Percentiles rank a stretch among this genome's conserved stretches.
Conservation (phyloP, 2,329 filamentous ascomycete species). For the Phaeosphaeriaceae sp. region DNA sequence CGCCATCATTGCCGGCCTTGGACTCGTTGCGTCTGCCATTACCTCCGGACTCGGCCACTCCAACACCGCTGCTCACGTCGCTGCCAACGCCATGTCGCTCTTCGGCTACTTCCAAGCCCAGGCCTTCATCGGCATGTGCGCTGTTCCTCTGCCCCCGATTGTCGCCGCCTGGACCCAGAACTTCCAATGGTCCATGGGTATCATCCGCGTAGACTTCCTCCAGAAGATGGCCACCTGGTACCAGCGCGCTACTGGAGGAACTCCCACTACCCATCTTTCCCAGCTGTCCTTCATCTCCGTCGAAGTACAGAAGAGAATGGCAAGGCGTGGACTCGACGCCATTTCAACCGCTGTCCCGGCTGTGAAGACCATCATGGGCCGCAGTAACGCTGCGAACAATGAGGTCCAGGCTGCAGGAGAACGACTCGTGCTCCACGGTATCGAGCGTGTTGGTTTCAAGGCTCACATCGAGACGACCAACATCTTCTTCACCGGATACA, state of each 20-base stretch:
- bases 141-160: conserved; percentile 83
- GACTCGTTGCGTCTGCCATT: conserved; percentile 83
- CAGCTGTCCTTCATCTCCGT: conserved; percentile 78
- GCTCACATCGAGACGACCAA: conserved; percentile 88
- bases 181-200: conserved; percentile 98
- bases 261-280: conserved; percentile 79
- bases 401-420: conserved; percentile 41
- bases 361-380: conserved; percentile 6
- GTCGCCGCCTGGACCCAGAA: conserved; percentile 95
- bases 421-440: conserved; percentile 73
- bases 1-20: conserved; percentile 85
- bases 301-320: conserved; percentile 78
- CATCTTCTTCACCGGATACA: conserved; percentile 89
- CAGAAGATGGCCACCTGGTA: conserved; percentile 94
- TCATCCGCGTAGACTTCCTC: conserved; percentile 87
- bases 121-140: conserved; percentile 86
- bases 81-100: conserved; percentile 90
- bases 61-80: conserved; percentile 93
- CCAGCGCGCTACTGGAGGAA: conserved; percentile 89
- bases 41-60: conserved; percentile 90
- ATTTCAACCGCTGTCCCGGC: conserved; percentile 42
- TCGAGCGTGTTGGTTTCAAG: conserved; percentile 87
- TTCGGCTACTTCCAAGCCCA: conserved; percentile 95
- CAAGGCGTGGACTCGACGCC: conserved; percentile 36
- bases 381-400: conserved; percentile 57